Evolutionary conservation across 805 yeast species (phyloP), one percentile per base, ranked within the genome.

Genomic region (Kuraishia piskuri): DNA sequence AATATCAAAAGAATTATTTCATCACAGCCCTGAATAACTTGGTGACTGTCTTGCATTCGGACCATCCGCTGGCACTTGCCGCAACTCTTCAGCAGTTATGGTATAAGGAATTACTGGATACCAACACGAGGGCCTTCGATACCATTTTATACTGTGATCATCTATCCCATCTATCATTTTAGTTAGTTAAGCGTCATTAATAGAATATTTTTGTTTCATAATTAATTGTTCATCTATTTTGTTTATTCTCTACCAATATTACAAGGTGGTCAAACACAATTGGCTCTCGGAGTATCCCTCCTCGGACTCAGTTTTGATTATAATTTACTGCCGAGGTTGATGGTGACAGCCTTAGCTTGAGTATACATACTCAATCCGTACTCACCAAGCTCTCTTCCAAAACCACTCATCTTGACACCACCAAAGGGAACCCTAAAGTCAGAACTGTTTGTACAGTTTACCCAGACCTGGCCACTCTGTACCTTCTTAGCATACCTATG

Each of bases 391-490:
- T 84, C 88, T 65, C 88, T 75, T 50, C 88, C 87, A 54, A 80
- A 72, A 60, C 89, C 88, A 63, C 80, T 73, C 76, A 76, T 72
- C 66, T 84, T 84, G 44, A 81, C 82, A 63, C 88, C 88, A 50
- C 89, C 89, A 57, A 84, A 84, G 52, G 88, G 88, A 56, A 79
- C 70, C 64, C 77, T 77, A 52, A 74, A 68, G 59, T 80, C 81
- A 10, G 77, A 73, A 55, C 79, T 83, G 61, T 81, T 81, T 57
- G 80, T 79, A 1, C 82, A 74, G 66, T 82, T 82, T 60, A 81
- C 74, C 81, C 82, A 81, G 48, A 80, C 76, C 73, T 76, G 76
- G 70, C 94, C 94, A 45, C 90, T 81, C 61, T 80, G 78, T 53
- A 86, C 65, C 69, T 74, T 78, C 61, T 75, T 74, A 48, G 91